A percentile compares a stretch with the other conserved stretches of the same genome.
phyloP scores from a whole-genome alignment of 2,329 filamentous ascomycete genomes.

The Monilinia fructicola region DNA sequence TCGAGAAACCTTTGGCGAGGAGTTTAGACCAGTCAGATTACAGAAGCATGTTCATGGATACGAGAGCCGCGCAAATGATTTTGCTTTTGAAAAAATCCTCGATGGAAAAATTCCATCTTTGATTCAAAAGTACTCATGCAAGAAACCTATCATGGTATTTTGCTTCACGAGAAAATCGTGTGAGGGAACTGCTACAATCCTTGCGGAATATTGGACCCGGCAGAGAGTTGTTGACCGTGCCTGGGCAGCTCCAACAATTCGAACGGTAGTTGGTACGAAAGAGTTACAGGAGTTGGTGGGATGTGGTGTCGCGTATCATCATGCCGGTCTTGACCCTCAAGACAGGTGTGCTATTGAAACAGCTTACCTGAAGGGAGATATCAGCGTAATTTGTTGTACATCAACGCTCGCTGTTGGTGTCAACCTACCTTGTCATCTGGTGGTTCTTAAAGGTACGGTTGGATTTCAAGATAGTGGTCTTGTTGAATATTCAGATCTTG shows the following conservation, averaged over 20 bases:
- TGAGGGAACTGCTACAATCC: constrained; percentile 62
- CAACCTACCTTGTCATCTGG: constrained; percentile 80
- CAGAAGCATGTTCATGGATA: constrained; percentile 77
- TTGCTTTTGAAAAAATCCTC: constrained; percentile 70
- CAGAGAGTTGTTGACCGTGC: constrained; percentile 52
- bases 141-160: constrained; percentile 80
- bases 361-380: constrained; percentile 66
- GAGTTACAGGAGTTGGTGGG: constrained; percentile 55
- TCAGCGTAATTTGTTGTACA: constrained; percentile 82
- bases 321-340: constrained; percentile 66
- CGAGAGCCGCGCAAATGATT: constrained; percentile 63
- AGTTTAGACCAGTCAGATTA: constrained; percentile 75
- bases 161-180: constrained; percentile 75
- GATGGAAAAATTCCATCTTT: constrained; percentile 64
- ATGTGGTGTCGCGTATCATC: constrained; percentile 75
- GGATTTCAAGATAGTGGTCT: constrained; percentile 60
- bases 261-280: constrained; percentile 54
- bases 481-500: constrained; percentile 76
- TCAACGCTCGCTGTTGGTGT: constrained; percentile 82
- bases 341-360: constrained; percentile 68
- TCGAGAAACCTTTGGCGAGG: constrained; percentile 71
- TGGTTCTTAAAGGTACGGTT: constrained; percentile 78
- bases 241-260: constrained; percentile 60
- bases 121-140: constrained; percentile 63
- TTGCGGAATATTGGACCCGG: constrained; percentile 65